phyloP scores from a whole-genome alignment of 1,284 basidiomycete species.

The Trichosporon sp. region DNA sequence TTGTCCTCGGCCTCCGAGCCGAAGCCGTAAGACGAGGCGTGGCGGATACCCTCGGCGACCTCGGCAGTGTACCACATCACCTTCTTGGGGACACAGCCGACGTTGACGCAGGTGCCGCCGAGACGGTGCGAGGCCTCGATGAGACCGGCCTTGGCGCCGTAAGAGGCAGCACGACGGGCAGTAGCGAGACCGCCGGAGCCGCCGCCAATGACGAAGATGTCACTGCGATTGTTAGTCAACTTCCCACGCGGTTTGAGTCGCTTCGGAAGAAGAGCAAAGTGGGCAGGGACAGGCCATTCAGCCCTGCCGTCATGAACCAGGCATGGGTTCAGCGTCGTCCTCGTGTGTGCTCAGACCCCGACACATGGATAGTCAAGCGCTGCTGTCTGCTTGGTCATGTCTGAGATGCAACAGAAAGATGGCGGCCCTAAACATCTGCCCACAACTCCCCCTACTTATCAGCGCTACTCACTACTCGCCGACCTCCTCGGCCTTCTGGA shows the following conservation, averaged over 20 bases:
- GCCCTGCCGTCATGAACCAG: too few relatives aligned
- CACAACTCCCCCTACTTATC: too few relatives aligned
- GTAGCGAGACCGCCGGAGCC: conserved; percentile 57
- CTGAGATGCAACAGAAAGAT: too few relatives aligned
- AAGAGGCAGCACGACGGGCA: conserved; percentile 75
- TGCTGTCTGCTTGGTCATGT: too few relatives aligned
- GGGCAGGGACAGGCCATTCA: too few relatives aligned
- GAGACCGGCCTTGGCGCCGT: conserved; percentile 91
- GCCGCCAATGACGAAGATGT: conserved; percentile 56
- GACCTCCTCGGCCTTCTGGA: conserved; percentile 43
- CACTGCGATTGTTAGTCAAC: conserved; percentile 31
- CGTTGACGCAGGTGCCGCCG: conserved; percentile 94
- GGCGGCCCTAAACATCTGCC: too few relatives aligned
- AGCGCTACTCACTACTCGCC: conserved; percentile 50
- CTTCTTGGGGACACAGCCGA: conserved; percentile 61
- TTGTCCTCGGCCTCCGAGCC: conserved; percentile 59
- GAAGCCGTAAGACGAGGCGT: conserved; percentile 78
- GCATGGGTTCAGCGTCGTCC: too few relatives aligned
- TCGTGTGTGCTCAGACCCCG: too few relatives aligned
- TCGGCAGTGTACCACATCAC: conserved; percentile 99
- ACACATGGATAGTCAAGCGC: too few relatives aligned
- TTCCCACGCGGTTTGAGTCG: neutral
- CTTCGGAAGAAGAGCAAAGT: neutral
- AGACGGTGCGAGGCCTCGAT: conserved; percentile 76
- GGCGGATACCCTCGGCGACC: conserved; percentile 77